Evolutionary conservation across 768 basidiomycete genomes (phyloP).

Genomic region (Lactifluus echinatus): DNA sequence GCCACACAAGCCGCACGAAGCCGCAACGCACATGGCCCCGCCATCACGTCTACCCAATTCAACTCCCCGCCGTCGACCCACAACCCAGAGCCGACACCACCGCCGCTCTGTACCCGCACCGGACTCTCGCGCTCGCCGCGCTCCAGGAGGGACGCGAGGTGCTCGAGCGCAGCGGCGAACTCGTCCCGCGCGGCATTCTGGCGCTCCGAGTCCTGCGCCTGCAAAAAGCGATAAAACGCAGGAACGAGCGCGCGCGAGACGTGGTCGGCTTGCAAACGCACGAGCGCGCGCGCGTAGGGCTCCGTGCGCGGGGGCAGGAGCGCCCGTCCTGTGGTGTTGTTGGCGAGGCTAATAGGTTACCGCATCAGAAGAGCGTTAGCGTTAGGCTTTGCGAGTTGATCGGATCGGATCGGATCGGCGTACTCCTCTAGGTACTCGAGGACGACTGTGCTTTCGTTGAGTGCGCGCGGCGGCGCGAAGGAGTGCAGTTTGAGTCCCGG

Average conservation of each 20-base stretch:
- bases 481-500: slow-evolving; percentile 54
- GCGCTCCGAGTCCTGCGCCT: slow-evolving; percentile 49
- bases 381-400: too few relatives aligned
- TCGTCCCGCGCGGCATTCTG: slow-evolving; percentile 30
- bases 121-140: not conserved
- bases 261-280: slow-evolving; percentile 61
- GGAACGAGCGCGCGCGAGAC: slow-evolving; percentile 57
- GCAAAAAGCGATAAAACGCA: slow-evolving; percentile 66
- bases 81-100: slow-evolving; percentile 35
- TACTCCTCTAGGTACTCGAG: slow-evolving; percentile 75
- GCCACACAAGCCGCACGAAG: too few relatives aligned
- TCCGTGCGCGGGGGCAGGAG: slow-evolving; percentile 50
- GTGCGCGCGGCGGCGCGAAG: slow-evolving; percentile 45
- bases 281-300: slow-evolving; percentile 59
- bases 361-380: too few relatives aligned
- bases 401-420: slow-evolving; percentile 21
- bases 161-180: not conserved
- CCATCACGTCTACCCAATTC: slow-evolving; percentile 60
- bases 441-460: slow-evolving; percentile 78
- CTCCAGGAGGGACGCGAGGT: not conserved
- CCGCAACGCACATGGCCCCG: slow-evolving; percentile 51
- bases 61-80: slow-evolving; percentile 52
- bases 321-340: not conserved
- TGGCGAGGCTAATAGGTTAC: not conserved
- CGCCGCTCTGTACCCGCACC: too few relatives aligned